phyloP scores from a whole-genome alignment of 306 rosid genomes.

The Ceratonia siliqua region DNA sequence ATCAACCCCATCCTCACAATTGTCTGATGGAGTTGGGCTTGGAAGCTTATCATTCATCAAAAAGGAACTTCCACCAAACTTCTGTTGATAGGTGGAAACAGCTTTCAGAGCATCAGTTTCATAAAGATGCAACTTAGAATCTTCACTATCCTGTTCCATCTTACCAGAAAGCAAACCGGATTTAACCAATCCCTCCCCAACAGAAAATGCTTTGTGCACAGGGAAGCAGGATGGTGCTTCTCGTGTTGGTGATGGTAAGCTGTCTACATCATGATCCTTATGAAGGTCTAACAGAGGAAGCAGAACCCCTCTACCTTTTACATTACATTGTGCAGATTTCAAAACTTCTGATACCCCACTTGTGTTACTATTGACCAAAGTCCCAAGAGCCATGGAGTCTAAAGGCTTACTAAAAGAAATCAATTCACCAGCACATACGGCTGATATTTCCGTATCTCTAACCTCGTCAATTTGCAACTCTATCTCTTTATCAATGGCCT shows the following conservation, averaged over 20 bases:
- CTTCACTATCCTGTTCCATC: constrained; percentile 41
- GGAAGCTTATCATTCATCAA: constrained; percentile 74
- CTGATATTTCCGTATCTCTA: constrained; percentile 31
- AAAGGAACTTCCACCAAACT: constrained; percentile 79
- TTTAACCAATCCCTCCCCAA: constrained; percentile 44
- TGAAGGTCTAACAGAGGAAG: constrained; percentile 92
- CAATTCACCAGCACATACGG: constrained; percentile 35
- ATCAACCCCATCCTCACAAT: constrained; percentile 55
- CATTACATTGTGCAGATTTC: constrained; percentile 52
- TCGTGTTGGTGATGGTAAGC: constrained; percentile 95
- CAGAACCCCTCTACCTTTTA: constrained; percentile 64
- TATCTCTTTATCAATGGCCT: constrained; percentile 34
- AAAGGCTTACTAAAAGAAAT: constrained; percentile 47
- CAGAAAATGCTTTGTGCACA: constrained; percentile 46
- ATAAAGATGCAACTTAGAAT: constrained; percentile 58
- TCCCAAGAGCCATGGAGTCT: constrained; percentile 24
- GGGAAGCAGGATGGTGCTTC: constrained; percentile 60
- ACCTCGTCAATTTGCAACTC: constrained; percentile 39
- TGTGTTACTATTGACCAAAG: constrained; percentile 24
- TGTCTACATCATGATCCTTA: constrained; percentile 91
- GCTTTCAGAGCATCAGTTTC: constrained; percentile 92
- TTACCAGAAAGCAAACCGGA: constrained; percentile 42
- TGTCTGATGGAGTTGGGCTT: constrained; percentile 98
- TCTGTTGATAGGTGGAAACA: constrained; percentile 90
- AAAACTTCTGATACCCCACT: constrained; percentile 34